Percentiles rank a stretch among this genome's conserved stretches.
Evolutionary conservation across 352 stramenopile genomes (phyloP).

Genomic region (Phytophthora europaea): DNA sequence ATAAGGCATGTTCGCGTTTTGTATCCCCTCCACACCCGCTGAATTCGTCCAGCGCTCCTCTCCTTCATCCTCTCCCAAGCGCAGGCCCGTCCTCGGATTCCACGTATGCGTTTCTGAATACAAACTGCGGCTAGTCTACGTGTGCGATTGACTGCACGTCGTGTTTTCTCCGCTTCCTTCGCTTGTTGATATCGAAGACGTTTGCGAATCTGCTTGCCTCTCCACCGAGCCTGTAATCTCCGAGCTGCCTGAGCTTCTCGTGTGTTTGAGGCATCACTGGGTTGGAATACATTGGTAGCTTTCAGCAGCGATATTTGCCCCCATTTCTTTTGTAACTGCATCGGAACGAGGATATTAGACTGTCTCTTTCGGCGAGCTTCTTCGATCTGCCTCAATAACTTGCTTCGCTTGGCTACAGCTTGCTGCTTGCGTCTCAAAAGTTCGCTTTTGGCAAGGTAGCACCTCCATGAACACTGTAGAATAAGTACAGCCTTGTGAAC

Average conservation of each 20-base stretch:
- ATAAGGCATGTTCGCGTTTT: conserved; percentile 53
- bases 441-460: conserved; percentile 38
- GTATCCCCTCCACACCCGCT: conserved; percentile 67
- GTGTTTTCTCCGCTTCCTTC: conserved; percentile 39
- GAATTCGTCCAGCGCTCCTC: conserved; percentile 53
- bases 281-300: conserved; percentile 1
- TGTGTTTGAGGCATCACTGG: conserved; percentile 12
- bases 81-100: conserved; percentile 50
- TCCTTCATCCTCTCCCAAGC: conserved; percentile 57
- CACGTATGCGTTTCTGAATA: conserved; percentile 72
- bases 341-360: conserved; percentile 21
- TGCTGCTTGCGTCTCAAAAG: conserved; percentile 10
- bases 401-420: conserved; percentile 26
- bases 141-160: conserved; percentile 43
- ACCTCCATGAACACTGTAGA: conserved; percentile 68
- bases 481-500: conserved; percentile 36
- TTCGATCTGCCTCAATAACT: conserved; percentile 32
- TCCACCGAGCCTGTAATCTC: conserved; percentile 66
- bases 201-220: conserved; percentile 46
- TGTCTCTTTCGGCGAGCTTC: conserved; percentile 32
- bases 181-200: conserved; percentile 56
- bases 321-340: conserved; percentile 42
- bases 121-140: conserved; percentile 48
- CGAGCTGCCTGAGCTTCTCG: conserved; percentile 42
- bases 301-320: conserved; percentile 29